Conservation (phyloP, 129 eudicot genomes). For the Flaveria linearis region DNA sequence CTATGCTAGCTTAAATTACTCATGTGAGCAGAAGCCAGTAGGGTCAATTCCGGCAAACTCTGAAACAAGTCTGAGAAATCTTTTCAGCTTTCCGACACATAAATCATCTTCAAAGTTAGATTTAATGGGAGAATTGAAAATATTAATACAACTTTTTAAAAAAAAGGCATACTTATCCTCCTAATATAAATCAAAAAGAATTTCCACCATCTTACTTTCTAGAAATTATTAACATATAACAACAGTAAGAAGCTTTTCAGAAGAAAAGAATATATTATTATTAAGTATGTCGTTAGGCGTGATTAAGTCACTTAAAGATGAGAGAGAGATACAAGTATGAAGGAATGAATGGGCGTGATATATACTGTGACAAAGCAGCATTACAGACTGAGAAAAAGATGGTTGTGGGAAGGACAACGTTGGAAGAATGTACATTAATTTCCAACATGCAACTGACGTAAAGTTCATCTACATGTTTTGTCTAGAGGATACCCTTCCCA, state of each 20-base stretch:
- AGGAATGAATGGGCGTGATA: slow-evolving; percentile 36
- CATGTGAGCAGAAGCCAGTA: background rate
- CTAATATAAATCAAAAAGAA: background rate
- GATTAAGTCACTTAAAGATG: slow-evolving; percentile 43
- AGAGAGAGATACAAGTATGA: slow-evolving; percentile 5
- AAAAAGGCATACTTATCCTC: background rate
- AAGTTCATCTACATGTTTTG: slow-evolving; percentile 39
- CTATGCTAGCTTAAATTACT: slow-evolving; percentile 2
- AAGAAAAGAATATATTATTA: too few species aligned
- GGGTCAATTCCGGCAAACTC: slow-evolving; percentile 55
- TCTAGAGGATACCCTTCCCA: background rate
- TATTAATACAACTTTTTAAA: background rate
- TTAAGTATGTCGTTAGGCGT: slow-evolving; percentile 53
- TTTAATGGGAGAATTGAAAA: slow-evolving; percentile 19
- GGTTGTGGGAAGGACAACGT: slow-evolving; percentile 42
- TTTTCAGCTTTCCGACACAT: slow-evolving; percentile 38
- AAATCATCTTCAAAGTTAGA: slow-evolving; percentile 29
- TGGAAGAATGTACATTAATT: slow-evolving; percentile 57
- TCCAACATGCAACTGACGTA: slow-evolving; percentile 45
- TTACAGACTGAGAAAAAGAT: slow-evolving; percentile 43
- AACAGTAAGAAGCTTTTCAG: too few species aligned
- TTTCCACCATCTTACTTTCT: too few species aligned
- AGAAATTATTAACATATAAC: too few species aligned
- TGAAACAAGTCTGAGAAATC: slow-evolving; percentile 33
- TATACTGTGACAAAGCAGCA: slow-evolving; percentile 36